Conservation (phyloP, 345 rosid species). For the Salix exigua region DNA sequence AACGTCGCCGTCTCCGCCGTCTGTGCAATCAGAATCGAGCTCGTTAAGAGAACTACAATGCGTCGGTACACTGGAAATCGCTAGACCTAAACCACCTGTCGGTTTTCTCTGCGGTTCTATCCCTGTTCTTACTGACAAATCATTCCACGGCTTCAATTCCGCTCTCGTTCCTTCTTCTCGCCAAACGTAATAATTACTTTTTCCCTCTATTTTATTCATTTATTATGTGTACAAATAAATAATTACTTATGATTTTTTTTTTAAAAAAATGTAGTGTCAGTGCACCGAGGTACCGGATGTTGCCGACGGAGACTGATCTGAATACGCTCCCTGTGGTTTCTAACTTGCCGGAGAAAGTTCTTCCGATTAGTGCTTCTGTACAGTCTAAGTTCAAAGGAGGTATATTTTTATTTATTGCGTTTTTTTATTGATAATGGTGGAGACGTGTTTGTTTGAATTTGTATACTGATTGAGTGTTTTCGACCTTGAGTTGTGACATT, state of each 20-base stretch:
- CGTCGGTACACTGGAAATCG: slow-evolving; percentile 73
- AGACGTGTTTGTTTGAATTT: too few species aligned
- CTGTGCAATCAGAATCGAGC: slow-evolving; percentile 18
- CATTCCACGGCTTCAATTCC: slow-evolving; percentile 60
- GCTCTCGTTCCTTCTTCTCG: slow-evolving; percentile 70
- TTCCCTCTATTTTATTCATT: background rate
- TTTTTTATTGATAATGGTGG: too few species aligned
- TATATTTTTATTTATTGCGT: slow-evolving; percentile 1
- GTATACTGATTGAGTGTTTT: too few species aligned
- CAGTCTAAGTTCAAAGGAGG: slow-evolving; percentile 68
- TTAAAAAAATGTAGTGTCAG: slow-evolving; percentile 40
- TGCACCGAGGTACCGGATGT: slow-evolving; percentile 75
- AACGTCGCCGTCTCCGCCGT: slow-evolving; percentile 18
- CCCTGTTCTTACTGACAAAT: slow-evolving; percentile 75
- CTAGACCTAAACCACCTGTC: slow-evolving; percentile 60
- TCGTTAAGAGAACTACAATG: slow-evolving; percentile 62
- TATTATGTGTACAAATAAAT: background rate
- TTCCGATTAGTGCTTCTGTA: slow-evolving; percentile 50
- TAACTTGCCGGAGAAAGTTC: slow-evolving; percentile 58
- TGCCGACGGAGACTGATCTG: slow-evolving; percentile 85
- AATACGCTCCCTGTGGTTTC: slow-evolving; percentile 67
- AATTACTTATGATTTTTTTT: background rate
- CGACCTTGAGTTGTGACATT: too few species aligned
- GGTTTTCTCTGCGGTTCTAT: slow-evolving; percentile 94
- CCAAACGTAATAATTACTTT: slow-evolving; percentile 38